Evolutionary conservation across 2,329 filamentous ascomycete species (phyloP).

Genomic region (Hypoxylon sp.): DNA sequence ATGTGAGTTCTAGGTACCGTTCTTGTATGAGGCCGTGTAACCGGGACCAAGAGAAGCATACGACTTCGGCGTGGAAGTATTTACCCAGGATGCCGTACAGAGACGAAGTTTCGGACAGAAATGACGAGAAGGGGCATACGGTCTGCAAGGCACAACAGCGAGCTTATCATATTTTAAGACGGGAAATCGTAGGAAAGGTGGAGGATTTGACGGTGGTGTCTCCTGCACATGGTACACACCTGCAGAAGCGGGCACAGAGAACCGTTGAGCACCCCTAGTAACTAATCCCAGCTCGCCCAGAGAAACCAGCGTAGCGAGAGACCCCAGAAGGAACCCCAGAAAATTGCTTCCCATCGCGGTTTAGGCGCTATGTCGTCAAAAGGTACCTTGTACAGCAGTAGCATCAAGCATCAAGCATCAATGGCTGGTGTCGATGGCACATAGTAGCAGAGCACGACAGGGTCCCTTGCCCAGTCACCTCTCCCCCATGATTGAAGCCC

Average conservation of each 20-base stretch:
- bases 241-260: constrained; percentile 42
- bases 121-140: constrained; percentile 40
- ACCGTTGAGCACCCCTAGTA: constrained; percentile 42
- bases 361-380: constrained; percentile 33
- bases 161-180: constrained; percentile 45
- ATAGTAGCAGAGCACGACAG: constrained; percentile 25
- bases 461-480: constrained; percentile 26
- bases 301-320: constrained; percentile 14
- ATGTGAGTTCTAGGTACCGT: constrained; percentile 31
- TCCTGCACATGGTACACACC: constrained; percentile 37
- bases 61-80: constrained; percentile 39
- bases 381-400: constrained; percentile 20
- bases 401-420: too few species aligned
- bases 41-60: constrained; percentile 38
- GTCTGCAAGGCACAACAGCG: constrained; percentile 45
- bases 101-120: constrained; percentile 31
- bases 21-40: constrained; percentile 38
- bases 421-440: too few species aligned
- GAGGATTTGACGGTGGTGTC: constrained; percentile 35
- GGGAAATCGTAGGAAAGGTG: constrained; percentile 33
- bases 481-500: constrained; percentile 37
- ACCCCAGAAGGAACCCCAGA: constrained; percentile 34
- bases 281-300: constrained; percentile 33
- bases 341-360: constrained; percentile 36
- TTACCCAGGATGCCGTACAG: constrained; percentile 39